Conservation (phyloP, 805 yeast species). For the Candida piceae region DNA sequence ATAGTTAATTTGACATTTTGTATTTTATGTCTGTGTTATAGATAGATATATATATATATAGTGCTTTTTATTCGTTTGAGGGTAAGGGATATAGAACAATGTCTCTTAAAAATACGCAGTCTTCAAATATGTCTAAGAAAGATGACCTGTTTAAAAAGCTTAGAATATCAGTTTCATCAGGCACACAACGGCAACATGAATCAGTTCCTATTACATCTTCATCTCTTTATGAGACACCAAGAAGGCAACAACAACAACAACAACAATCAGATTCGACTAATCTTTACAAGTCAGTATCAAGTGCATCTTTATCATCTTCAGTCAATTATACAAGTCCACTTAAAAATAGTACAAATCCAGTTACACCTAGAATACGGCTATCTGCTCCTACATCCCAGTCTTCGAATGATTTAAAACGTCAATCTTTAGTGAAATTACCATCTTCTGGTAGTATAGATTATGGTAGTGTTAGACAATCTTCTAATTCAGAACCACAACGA, state of each 20-base stretch:
- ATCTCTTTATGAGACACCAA: neutral
- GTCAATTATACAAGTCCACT: neutral
- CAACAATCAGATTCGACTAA: neutral
- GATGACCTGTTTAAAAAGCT: neutral
- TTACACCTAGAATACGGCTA: no score
- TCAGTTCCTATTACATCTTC: neutral
- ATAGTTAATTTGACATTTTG: no score
- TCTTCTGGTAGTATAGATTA: neutral
- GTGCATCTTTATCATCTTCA: neutral
- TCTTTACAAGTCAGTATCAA: neutral
- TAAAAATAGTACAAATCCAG: neutral
- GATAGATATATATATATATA: no score
- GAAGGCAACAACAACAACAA: neutral
- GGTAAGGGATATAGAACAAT: no score
- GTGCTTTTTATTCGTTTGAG: no score
- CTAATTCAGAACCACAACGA: no score
- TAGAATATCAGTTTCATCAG: constrained; percentile 1
- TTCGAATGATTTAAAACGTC: neutral
- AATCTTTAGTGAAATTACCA: neutral
- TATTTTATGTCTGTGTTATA: no score
- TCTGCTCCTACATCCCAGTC: no score
- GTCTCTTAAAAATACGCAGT: constrained; percentile 1
- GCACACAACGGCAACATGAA: neutral
- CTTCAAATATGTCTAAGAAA: neutral
- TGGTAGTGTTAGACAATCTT: neutral